Conservation (phyloP, 257 asterid species). For the Solanum chmielewskii region DNA sequence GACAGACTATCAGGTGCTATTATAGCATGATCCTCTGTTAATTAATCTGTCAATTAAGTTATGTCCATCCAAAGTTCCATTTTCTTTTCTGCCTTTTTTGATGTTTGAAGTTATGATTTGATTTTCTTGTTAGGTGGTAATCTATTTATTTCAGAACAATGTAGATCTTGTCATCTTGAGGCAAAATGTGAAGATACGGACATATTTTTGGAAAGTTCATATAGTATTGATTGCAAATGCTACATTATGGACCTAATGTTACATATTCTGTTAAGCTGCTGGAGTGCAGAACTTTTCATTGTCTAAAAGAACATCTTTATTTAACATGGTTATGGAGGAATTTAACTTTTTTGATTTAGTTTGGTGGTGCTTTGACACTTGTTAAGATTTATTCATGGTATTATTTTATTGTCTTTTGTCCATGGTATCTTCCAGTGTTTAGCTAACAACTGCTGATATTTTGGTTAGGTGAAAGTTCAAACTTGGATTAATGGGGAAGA, state of each 20-base stretch:
- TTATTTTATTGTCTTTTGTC: background rate
- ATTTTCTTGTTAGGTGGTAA: background rate
- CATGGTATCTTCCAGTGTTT: background rate
- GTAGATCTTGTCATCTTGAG: background rate
- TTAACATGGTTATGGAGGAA: background rate
- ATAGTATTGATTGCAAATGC: background rate
- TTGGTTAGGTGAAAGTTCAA: constrained; percentile 73
- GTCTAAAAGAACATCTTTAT: background rate
- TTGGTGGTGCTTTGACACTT: background rate
- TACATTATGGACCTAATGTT: background rate
- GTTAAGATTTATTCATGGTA: background rate
- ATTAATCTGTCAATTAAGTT: background rate
- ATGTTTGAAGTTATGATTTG: background rate
- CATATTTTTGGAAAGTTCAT: background rate
- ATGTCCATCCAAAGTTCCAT: background rate
- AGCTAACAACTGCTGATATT: background rate
- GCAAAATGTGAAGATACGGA: background rate
- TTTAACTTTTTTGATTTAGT: background rate
- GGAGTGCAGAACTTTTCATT: background rate
- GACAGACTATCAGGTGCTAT: background rate
- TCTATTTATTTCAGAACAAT: background rate
- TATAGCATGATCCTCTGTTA: background rate
- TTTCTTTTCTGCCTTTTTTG: background rate
- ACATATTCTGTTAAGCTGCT: background rate
- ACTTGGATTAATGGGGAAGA: constrained; percentile 77